Percentiles rank a stretch among this genome's conserved stretches.
These are phyloP conservation scores for Saccharomyces hybrid DNA, from an alignment of 1,139 yeast species.

Conservation along the genomic window DNA sequence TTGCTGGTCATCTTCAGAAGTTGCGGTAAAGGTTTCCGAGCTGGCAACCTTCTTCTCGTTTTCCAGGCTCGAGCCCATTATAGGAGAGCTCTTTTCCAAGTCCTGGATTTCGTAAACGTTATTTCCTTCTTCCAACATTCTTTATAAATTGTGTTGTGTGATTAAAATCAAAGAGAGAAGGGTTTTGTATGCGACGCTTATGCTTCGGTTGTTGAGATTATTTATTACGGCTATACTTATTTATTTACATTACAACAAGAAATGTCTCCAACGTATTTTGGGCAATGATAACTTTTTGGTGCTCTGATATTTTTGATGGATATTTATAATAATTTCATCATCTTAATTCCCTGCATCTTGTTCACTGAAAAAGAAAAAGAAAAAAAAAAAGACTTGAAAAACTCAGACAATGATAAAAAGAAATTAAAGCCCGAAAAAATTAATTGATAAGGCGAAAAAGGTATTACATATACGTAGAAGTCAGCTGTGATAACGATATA, in stretches of 20 bases:
- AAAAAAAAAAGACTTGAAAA: background rate
- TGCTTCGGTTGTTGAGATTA: background rate
- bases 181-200: background rate
- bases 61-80: background rate
- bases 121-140: background rate
- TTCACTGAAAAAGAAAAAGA: background rate
- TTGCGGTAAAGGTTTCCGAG: background rate
- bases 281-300: background rate
- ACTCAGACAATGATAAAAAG: background rate
- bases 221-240: background rate
- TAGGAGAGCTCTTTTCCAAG: background rate
- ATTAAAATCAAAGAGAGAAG: background rate
- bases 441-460: background rate
- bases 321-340: background rate
- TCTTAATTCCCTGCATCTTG: background rate
- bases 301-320: background rate
- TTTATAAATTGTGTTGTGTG: background rate
- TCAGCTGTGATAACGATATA: background rate
- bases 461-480: background rate
- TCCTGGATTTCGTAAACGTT: background rate
- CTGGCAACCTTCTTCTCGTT: background rate
- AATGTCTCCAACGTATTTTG: background rate
- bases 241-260: background rate
- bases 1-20: background rate
- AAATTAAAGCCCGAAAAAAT: background rate